Evolutionary conservation across 441 rosid genomes (phyloP), one percentile per base, ranked within the genome.

Genomic region (Gossypium gossypioides): DNA sequence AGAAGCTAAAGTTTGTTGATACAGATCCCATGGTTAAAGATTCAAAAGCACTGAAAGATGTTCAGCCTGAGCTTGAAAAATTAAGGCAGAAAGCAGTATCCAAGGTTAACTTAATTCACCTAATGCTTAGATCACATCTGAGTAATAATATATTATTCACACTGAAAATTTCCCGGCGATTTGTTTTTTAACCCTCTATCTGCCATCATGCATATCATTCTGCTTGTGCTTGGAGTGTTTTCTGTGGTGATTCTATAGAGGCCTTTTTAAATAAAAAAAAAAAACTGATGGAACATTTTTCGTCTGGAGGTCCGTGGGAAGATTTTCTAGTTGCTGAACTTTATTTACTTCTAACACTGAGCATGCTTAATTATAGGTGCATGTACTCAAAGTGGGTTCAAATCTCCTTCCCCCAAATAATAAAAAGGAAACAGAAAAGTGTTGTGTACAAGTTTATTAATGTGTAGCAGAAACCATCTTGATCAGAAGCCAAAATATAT

Each of bases 1-100:
- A 87, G 91, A 96, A 96, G 84, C 81, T 93, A 83, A 93, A 90
- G 84, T 91, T 86, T 76, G 86, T 89, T 73, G 94, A 88, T 78
- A 89, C 78, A 74, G 98, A 96, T 85, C 84, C 83, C 25, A 86
- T 84, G 81, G 91, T 89, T 63, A 96, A 86, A 80, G 83, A 86
- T 74, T 89, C 99, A 61, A 90, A 90, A 83, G 97, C 98, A 56
- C 85, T 96, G 60, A 93, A 89, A 85, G 99, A 96, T 80, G 97
- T 96, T 72, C 92, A 91, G 73, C 99, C 97, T 22, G 99, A 96
- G 85, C 98, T 96, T 73, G 98, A 93, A 82, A 96, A 91, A 83
- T 93, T 96, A 44, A 84, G 98, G 75, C 98, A 91, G 78, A 96
- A 91, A 83, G 96, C 98, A 69, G 89, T 96, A 79, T 86, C 98